Evolutionary conservation across 2,329 filamentous ascomycete genomes (phyloP).

Genomic region (Claviceps lovelessii): DNA sequence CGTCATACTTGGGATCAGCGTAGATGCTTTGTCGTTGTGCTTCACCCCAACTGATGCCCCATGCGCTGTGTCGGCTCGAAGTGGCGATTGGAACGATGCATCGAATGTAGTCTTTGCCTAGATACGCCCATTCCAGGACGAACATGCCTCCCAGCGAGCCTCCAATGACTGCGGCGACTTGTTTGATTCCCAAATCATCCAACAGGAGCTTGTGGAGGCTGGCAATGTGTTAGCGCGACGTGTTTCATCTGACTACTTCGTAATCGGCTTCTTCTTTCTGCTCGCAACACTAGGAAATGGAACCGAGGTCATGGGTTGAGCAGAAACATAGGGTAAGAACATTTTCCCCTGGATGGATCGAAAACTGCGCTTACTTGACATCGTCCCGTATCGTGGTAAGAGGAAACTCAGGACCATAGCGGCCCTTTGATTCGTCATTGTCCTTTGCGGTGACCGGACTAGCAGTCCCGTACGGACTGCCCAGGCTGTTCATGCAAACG

Average conservation of each 20-base stretch:
- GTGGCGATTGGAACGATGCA: slow-evolving; percentile 74
- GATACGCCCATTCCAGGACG: slow-evolving; percentile 82
- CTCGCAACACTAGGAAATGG: not conserved
- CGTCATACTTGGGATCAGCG: slow-evolving; percentile 94
- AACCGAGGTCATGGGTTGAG: not conserved
- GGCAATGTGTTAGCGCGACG: slow-evolving; percentile 18
- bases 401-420: slow-evolving; percentile 91
- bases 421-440: slow-evolving; percentile 56
- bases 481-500: slow-evolving; percentile 73
- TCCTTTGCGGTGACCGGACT: slow-evolving; percentile 81
- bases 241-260: not conserved
- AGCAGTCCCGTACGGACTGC: slow-evolving; percentile 75
- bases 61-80: slow-evolving; percentile 71
- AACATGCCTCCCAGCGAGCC: slow-evolving; percentile 84
- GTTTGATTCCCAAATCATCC: slow-evolving; percentile 65
- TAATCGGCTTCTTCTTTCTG: not conserved
- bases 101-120: slow-evolving; percentile 72
- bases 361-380: slow-evolving; percentile 53
- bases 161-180: slow-evolving; percentile 65
- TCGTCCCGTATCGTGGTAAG: slow-evolving; percentile 91
- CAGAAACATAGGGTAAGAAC: not conserved
- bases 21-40: slow-evolving; percentile 89
- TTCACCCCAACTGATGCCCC: slow-evolving; percentile 85
- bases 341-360: not conserved
- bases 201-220: slow-evolving; percentile 68